These are phyloP conservation scores for Beauveria sp. DNA, from an alignment of 2,329 filamentous ascomycete species.

Conservation along the genomic window DNA sequence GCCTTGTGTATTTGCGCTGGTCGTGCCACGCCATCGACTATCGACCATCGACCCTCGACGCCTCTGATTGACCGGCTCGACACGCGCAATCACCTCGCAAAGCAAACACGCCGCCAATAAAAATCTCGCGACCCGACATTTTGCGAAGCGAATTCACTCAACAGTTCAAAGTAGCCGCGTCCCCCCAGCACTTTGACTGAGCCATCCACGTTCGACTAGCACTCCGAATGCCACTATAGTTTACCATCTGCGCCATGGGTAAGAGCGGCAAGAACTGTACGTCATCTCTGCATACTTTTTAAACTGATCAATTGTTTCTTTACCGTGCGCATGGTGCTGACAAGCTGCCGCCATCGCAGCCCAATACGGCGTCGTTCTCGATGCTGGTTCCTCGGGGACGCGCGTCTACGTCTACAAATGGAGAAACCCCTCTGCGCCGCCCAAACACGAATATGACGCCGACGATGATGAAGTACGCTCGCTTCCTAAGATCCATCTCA, in stretches of 20 bases:
- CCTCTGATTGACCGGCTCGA: not conserved
- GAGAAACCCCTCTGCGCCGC: constrained; percentile 63
- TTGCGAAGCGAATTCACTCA: too few relatives aligned
- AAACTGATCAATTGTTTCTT: not conserved
- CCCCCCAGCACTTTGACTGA: not conserved
- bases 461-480: constrained; percentile 41
- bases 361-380: constrained; percentile 88
- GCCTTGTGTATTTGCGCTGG: not conserved
- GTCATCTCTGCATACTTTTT: constrained; percentile 6
- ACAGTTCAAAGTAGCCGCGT: not conserved
- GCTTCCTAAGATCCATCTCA: constrained; percentile 73
- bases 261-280: constrained; percentile 25
- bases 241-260: constrained; percentile 3
- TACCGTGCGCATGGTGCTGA: not conserved
- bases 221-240: not conserved
- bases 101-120: too few relatives aligned
- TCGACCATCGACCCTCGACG: not conserved
- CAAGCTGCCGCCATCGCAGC: constrained; percentile 26
- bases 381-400: constrained; percentile 96
- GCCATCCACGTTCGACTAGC: not conserved
- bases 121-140: not conserved
- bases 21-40: not conserved
- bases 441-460: constrained; percentile 36
- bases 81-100: not conserved
- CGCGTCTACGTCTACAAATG: constrained; percentile 92